phyloP scores from a whole-genome alignment of 306 rosid genomes.

The Gillenia trifoliata region DNA sequence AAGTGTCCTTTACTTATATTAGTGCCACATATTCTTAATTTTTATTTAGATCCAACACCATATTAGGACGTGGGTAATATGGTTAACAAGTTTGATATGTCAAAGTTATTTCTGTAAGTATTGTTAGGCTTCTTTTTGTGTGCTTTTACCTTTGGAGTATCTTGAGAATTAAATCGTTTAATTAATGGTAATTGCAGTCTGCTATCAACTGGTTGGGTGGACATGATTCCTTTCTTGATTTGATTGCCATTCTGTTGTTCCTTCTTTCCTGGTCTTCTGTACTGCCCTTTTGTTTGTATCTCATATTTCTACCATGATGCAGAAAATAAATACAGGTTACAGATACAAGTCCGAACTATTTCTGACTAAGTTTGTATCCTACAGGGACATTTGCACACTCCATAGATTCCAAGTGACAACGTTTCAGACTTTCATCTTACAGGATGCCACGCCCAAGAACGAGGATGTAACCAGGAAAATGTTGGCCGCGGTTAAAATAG shows the following conservation, averaged over 20 bases:
- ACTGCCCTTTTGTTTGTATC: background rate
- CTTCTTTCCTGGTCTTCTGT: background rate
- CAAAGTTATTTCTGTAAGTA: too few relatives aligned
- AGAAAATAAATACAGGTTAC: too few relatives aligned
- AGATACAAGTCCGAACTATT: background rate
- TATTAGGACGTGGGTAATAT: too few relatives aligned
- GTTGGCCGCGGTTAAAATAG: constrained; percentile 81
- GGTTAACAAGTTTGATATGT: too few relatives aligned
- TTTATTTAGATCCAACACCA: too few relatives aligned
- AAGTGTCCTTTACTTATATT: too few relatives aligned
- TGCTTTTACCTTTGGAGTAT: background rate
- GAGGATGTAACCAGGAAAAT: constrained; percentile 60
- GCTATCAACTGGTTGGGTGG: background rate
- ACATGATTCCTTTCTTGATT: background rate
- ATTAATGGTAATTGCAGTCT: background rate
- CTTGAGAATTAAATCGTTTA: too few relatives aligned
- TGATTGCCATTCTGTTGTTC: background rate
- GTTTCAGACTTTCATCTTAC: constrained; percentile 96
- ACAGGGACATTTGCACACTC: constrained; percentile 98
- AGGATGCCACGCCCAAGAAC: constrained; percentile 54
- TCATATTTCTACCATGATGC: background rate
- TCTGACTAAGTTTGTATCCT: background rate
- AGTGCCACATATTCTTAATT: too few relatives aligned
- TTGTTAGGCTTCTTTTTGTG: background rate
- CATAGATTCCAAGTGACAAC: constrained; percentile 92